Percentiles rank a stretch among this genome's conserved stretches.
These are phyloP conservation scores for Pichia nakasei DNA, from an alignment of 805 yeast species.

Conservation along the genomic window DNA sequence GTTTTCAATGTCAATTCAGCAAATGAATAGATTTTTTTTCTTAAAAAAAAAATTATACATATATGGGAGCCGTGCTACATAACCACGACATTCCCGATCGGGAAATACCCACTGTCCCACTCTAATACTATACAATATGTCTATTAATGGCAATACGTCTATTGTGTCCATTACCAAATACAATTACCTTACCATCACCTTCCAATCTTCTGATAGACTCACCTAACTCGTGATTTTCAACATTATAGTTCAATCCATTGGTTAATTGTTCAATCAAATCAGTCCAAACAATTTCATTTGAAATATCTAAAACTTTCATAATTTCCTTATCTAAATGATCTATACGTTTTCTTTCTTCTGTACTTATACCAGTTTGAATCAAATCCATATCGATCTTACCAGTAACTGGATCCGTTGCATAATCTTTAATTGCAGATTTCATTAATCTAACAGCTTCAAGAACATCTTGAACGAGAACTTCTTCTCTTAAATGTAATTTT, in stretches of 20 bases:
- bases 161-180: conserved; percentile 65
- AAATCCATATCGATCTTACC: conserved; percentile 97
- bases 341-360: conserved; percentile 70
- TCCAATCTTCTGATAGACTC: conserved; percentile 60
- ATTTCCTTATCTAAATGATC: conserved; percentile 65
- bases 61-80: no score
- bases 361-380: conserved; percentile 91
- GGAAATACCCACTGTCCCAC: no score
- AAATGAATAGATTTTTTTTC: no score
- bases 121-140: conserved; percentile 8
- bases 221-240: conserved; percentile 63
- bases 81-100: background rate
- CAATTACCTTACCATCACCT: conserved; percentile 60
- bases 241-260: conserved; percentile 19
- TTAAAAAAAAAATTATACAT: no score
- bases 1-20: no score
- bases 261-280: conserved; percentile 54
- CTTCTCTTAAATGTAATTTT: conserved; percentile 73
- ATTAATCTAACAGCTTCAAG: conserved; percentile 89
- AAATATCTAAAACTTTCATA: conserved; percentile 40
- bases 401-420: conserved; percentile 95
- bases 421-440: conserved; percentile 90
- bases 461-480: conserved; percentile 75
- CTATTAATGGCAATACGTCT: conserved; percentile 40
- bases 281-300: conserved; percentile 45